phyloP scores from a whole-genome alignment of 23 red algal species.

The Agarophyton chilense region DNA sequence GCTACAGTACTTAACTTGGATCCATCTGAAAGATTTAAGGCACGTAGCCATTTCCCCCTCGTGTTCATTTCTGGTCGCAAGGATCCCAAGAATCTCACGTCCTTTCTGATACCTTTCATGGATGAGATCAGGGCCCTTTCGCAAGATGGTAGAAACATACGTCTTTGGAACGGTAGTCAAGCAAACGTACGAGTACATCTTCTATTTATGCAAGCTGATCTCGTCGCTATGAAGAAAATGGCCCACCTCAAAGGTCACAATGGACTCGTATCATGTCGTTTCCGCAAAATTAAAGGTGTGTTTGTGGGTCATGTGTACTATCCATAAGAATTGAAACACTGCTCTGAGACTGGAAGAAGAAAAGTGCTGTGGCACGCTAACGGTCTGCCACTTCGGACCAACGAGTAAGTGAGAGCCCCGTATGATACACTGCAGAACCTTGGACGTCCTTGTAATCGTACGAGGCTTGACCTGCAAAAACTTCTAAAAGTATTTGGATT shows the following conservation, averaged over 20 bases:
- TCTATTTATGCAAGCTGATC: neutral
- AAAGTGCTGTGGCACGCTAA: neutral
- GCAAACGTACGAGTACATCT: constrained; percentile 12
- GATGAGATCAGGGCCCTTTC: neutral
- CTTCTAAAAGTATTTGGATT: neutral
- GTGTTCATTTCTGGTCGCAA: constrained; percentile 15
- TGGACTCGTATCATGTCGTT: constrained; percentile 1
- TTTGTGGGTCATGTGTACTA: neutral
- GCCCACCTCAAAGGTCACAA: neutral
- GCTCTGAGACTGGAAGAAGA: no score
- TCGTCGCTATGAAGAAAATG: constrained; percentile 8
- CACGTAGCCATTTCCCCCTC: neutral
- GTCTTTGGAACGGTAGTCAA: neutral
- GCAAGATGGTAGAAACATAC: neutral
- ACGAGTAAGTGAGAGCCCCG: neutral
- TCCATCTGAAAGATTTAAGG: neutral
- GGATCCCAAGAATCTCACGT: neutral
- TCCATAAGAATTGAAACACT: neutral
- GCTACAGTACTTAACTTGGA: constrained; percentile 5
- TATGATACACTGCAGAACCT: neutral
- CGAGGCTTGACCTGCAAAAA: no score
- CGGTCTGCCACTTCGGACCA: neutral
- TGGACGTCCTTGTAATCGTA: no score
- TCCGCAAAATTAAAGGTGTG: neutral
- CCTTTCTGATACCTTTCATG: neutral